Conservation (phyloP, 1,284 basidiomycete species). For the Chiua sp. region DNA sequence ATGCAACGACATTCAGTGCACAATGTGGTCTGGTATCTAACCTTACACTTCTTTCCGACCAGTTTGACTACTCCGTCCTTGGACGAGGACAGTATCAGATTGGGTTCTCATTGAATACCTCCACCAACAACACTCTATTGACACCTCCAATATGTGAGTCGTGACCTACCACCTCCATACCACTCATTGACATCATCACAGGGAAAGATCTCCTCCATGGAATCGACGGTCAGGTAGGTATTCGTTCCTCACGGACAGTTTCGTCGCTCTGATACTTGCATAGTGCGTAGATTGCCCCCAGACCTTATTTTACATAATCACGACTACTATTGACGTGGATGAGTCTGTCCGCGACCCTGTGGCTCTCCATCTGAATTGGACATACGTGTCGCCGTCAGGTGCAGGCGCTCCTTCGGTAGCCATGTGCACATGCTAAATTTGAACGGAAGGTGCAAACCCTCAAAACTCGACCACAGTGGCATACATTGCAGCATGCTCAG, state of each 20-base stretch:
- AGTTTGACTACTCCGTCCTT: too few species aligned
- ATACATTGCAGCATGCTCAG: not conserved
- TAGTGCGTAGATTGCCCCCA: not conserved
- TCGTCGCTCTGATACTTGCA: not conserved
- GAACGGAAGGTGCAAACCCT: not conserved
- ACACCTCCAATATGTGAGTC: too few species aligned
- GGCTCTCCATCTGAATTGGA: not conserved
- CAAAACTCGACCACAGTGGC: not conserved
- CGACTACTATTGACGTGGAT: not conserved
- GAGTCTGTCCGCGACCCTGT: not conserved
- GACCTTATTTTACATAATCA: not conserved
- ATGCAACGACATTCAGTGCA: too few species aligned
- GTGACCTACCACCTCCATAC: too few species aligned
- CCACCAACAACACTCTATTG: too few species aligned
- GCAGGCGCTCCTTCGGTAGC: not conserved
- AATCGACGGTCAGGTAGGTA: not conserved
- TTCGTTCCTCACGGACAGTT: not conserved
- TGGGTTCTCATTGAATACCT: too few species aligned
- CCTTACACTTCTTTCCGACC: not conserved
- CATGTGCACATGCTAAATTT: not conserved
- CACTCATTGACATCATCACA: not conserved
- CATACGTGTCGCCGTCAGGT: not conserved
- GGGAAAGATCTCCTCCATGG: not conserved
- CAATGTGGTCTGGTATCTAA: conserved; percentile 1
- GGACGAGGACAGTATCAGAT: too few species aligned